phyloP scores from a whole-genome alignment of 2,329 filamentous ascomycete genomes.

The Colletotrichum limetticola region DNA sequence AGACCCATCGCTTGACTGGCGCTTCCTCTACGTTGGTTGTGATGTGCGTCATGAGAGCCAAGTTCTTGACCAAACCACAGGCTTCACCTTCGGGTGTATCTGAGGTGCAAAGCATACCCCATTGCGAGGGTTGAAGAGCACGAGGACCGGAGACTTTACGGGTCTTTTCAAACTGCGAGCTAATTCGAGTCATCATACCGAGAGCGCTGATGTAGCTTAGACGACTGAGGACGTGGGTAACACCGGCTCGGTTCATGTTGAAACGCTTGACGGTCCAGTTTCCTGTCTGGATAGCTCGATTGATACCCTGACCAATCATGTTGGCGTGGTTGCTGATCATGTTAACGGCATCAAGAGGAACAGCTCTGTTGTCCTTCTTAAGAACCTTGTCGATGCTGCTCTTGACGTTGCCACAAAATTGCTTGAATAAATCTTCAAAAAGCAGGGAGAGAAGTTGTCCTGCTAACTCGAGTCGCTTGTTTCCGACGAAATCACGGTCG shows the following conservation, averaged over 20 bases:
- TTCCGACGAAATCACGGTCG: slow-evolving; percentile 97
- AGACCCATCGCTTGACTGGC: slow-evolving; percentile 87
- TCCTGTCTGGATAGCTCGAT: slow-evolving; percentile 94
- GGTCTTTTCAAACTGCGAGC: slow-evolving; percentile 98
- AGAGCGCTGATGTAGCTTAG: slow-evolving; percentile 96
- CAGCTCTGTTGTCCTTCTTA: slow-evolving; percentile 90
- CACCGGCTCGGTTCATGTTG: slow-evolving; percentile 96
- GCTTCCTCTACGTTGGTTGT: slow-evolving; percentile 96
- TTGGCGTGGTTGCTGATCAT: slow-evolving; percentile 87
- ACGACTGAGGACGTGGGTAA: slow-evolving; percentile 94
- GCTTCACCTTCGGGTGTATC: slow-evolving; percentile 99
- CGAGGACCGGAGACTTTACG: slow-evolving; percentile 95
- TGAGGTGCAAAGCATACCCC: slow-evolving; percentile 96
- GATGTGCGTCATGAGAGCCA: slow-evolving; percentile 99
- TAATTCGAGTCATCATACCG: slow-evolving; percentile 99
- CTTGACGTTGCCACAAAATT: slow-evolving; percentile 89
- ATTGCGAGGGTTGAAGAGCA: slow-evolving; percentile 96
- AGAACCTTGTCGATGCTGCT: slow-evolving; percentile 94
- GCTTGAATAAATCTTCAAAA: slow-evolving; percentile 98
- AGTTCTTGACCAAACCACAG: slow-evolving; percentile 96
- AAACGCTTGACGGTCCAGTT: slow-evolving; percentile 99
- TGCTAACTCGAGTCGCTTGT: slow-evolving; percentile 94
- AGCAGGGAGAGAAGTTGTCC: slow-evolving; percentile 93
- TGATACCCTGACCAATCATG: slow-evolving; percentile 91
- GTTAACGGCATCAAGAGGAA: slow-evolving; percentile 86